Base-by-base conservation (phyloP, 2,329 filamentous ascomycete species). In the Scytalidium lignicola region DNA sequence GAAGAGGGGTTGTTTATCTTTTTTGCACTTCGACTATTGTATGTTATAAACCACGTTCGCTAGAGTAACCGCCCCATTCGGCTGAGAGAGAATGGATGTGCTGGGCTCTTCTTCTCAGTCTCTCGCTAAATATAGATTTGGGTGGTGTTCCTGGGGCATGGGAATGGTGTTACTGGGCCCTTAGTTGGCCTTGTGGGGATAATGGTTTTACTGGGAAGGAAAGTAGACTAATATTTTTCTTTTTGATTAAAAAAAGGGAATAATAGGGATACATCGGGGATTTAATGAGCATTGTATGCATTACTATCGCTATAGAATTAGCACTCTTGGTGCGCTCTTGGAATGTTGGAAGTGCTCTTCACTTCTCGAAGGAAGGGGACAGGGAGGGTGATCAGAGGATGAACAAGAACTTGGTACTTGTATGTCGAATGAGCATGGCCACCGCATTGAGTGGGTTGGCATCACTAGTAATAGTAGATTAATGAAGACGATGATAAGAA, bases 51-150 rank as follows among this genome's bases (percentile, higher is more conserved):
- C 49, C 52, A 59, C 59, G 37, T 58, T 64, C 61, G 59, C 58
- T 64, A 58, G 60, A 62, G 60, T 62, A 52, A 62, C 61, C 59
- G 59, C 58, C 56, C 32, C 48, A 47, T 51, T 46, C 51, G 29
- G 50, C 46, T 50, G 51, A 53, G 49, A 51, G 44, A 50, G 50
- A 51, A 19, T 37, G 50, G 40, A 42, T 56, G 58, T 53, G 56
- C 59, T 61, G 59, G 59, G 60, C 59, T 63, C 58, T 39, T 39
- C 39, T 44, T 45, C 39, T 19, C 43, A 45, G 40, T 49, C 50
- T 49, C 51, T 55, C 51, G 54, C 53, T 55, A 47, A 53, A 55
- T 48, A 57, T 55, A 58, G 53, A 58, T 41, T 52, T 47, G 48
- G 45, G 51, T 26, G 18, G 20, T 45, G 43, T 32, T 32, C 20